Conservation (phyloP, 192 early-diverging fungal genomes). For the Tieghemiomyces parasiticus region DNA sequence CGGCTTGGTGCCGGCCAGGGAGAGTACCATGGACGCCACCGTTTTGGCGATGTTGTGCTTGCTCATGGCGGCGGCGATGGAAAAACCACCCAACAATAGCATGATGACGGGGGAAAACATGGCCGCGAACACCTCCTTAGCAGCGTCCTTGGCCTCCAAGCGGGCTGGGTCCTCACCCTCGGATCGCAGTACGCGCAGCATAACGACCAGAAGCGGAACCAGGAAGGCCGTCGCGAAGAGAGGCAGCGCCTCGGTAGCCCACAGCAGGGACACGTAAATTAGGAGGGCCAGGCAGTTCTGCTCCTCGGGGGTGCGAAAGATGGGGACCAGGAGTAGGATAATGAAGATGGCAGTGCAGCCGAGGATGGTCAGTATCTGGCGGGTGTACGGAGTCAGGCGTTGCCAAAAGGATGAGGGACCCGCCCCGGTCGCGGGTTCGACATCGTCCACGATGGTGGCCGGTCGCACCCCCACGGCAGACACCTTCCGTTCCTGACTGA, state of each 20-base stretch:
- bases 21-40: slow-evolving; percentile 74
- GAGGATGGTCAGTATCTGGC: slow-evolving; percentile 27
- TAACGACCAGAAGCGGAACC: slow-evolving; percentile 74
- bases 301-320: slow-evolving; percentile 62
- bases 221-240: slow-evolving; percentile 82
- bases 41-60: slow-evolving; percentile 91
- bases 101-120: slow-evolving; percentile 97
- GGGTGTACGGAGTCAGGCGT: slow-evolving; percentile 1
- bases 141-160: slow-evolving; percentile 54
- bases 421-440: not conserved
- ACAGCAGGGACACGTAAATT: slow-evolving; percentile 74
- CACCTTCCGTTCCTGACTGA: slow-evolving; percentile 71
- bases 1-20: slow-evolving; percentile 78
- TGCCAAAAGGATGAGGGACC: not conserved
- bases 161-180: slow-evolving; percentile 35
- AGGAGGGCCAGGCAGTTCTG: slow-evolving; percentile 87
- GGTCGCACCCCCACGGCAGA: slow-evolving; percentile 56
- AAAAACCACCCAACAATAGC: slow-evolving; percentile 88
- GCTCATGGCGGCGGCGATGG: slow-evolving; percentile 85
- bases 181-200: slow-evolving; percentile 69
- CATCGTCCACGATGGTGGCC: slow-evolving; percentile 28
- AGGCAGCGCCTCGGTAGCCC: slow-evolving; percentile 89
- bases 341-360: slow-evolving; percentile 42
- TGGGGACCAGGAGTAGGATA: slow-evolving; percentile 32
- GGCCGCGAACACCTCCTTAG: slow-evolving; percentile 72